Percentiles rank a stretch among this genome's conserved stretches.
Evolutionary conservation across 2,329 filamentous ascomycete species (phyloP).

Genomic region (Nemania diffusa): DNA sequence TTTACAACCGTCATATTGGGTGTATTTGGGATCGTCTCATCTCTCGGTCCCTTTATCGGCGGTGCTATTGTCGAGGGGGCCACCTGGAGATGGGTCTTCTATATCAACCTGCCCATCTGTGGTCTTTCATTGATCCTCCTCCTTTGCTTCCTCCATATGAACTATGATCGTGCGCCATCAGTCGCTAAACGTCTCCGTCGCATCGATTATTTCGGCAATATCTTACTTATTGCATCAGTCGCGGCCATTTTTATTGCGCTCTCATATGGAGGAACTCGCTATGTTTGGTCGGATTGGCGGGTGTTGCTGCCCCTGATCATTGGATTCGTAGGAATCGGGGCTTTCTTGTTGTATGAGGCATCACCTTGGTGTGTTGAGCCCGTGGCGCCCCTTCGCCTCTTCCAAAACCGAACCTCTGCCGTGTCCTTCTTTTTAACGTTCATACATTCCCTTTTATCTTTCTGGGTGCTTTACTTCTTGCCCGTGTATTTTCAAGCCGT

Average conservation of each 20-base stretch:
- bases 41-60: slow-evolving; percentile 43
- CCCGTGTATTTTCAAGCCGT: slow-evolving; percentile 8
- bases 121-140: slow-evolving; percentile 31
- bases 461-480: slow-evolving; percentile 1
- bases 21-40: slow-evolving; percentile 56
- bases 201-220: slow-evolving; percentile 52
- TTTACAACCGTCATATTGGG: slow-evolving; percentile 1
- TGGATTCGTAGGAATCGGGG: background rate
- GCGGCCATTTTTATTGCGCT: slow-evolving; percentile 51
- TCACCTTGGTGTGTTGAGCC: background rate
- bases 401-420: slow-evolving; percentile 5
- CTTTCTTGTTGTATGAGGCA: background rate
- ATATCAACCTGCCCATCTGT: slow-evolving; percentile 48
- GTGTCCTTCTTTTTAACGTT: slow-evolving; percentile 2
- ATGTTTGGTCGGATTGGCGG: background rate
- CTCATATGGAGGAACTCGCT: slow-evolving; percentile 38
- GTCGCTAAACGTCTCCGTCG: slow-evolving; percentile 26
- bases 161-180: background rate
- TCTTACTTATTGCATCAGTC: slow-evolving; percentile 48
- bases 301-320: background rate
- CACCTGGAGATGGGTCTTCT: slow-evolving; percentile 55
- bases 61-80: slow-evolving; percentile 31
- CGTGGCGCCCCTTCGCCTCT: background rate
- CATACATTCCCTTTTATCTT: background rate
- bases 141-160: slow-evolving; percentile 44